A percentile compares a stretch with the other conserved stretches of the same genome.
phyloP scores from a whole-genome alignment of 768 basidiomycete species.

The Macrolepiota fuliginosa region DNA sequence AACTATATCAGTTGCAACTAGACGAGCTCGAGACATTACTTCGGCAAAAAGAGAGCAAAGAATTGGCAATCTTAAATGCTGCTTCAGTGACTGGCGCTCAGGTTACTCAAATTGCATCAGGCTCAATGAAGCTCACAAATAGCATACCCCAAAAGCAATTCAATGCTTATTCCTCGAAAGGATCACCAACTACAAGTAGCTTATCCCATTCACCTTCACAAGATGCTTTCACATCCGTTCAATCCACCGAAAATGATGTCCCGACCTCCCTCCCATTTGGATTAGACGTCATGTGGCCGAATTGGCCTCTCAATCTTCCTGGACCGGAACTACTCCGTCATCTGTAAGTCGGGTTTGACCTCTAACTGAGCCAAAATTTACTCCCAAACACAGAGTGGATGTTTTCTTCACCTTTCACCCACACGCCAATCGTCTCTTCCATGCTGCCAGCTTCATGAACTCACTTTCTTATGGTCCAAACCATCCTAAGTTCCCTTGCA shows the following conservation, averaged over 20 bases:
- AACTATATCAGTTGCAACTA: slow-evolving; percentile 21
- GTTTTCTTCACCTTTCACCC: slow-evolving; percentile 80
- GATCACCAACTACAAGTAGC: slow-evolving; percentile 17
- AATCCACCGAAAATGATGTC: slow-evolving; percentile 9
- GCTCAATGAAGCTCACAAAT: background rate
- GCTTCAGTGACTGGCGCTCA: background rate
- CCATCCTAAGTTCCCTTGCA: slow-evolving; percentile 71
- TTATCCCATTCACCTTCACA: slow-evolving; percentile 26
- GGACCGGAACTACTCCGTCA: slow-evolving; percentile 61
- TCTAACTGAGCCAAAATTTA: background rate
- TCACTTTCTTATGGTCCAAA: slow-evolving; percentile 62
- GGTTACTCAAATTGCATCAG: background rate
- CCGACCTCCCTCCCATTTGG: slow-evolving; percentile 22
- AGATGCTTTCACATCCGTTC: slow-evolving; percentile 13
- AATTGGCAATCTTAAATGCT: background rate
- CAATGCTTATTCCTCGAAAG: slow-evolving; percentile 2
- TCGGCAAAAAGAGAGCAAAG: slow-evolving; percentile 47
- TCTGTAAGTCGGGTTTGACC: slow-evolving; percentile 43
- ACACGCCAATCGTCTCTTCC: slow-evolving; percentile 68
- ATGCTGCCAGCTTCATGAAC: slow-evolving; percentile 61
- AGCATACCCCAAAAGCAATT: background rate
- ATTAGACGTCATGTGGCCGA: slow-evolving; percentile 45
- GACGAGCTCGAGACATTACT: slow-evolving; percentile 70
- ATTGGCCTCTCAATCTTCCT: slow-evolving; percentile 66
- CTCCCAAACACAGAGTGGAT: slow-evolving; percentile 50